phyloP scores from a whole-genome alignment of 495 filamentous ascomycete genomes.

The Chaetomium cochliodes region DNA sequence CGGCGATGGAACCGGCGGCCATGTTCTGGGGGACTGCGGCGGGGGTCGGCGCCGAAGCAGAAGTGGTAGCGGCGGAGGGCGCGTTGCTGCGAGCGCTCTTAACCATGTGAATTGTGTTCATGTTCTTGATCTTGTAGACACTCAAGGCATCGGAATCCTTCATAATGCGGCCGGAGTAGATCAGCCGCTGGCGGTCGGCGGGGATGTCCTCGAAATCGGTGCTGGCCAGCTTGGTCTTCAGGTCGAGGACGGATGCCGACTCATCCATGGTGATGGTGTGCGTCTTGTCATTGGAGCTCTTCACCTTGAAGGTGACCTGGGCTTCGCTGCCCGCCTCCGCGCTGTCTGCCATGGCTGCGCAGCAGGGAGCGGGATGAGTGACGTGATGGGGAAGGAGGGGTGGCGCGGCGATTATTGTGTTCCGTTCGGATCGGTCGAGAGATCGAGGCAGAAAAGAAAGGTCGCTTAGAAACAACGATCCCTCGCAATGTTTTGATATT shows the following conservation, averaged over 20 bases:
- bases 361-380: background rate
- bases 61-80: conserved; percentile 56
- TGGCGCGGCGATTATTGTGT: conserved; percentile 16
- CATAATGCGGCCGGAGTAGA: conserved; percentile 94
- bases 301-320: conserved; percentile 88
- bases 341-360: conserved; percentile 53
- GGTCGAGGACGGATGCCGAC: conserved; percentile 73
- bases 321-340: conserved; percentile 49
- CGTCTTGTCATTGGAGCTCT: conserved; percentile 81
- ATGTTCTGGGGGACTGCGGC: conserved; percentile 80
- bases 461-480: background rate
- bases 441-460: background rate
- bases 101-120: conserved; percentile 95
- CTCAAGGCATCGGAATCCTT: conserved; percentile 85
- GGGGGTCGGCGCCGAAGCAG: conserved; percentile 51
- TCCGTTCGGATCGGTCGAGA: background rate
- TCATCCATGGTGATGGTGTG: conserved; percentile 76
- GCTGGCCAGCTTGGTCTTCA: conserved; percentile 83
- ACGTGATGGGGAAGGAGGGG: background rate
- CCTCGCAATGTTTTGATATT: background rate
- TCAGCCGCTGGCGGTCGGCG: conserved; percentile 83
- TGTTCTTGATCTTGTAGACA: conserved; percentile 89
- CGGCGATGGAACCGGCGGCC: conserved; percentile 78
- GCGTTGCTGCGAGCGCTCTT: conserved; percentile 92
- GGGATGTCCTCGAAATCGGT: conserved; percentile 80